Evolutionary conservation across 352 stramenopile species (phyloP), one percentile per base, ranked within the genome.

Genomic region (Phytophthora tubulina): DNA sequence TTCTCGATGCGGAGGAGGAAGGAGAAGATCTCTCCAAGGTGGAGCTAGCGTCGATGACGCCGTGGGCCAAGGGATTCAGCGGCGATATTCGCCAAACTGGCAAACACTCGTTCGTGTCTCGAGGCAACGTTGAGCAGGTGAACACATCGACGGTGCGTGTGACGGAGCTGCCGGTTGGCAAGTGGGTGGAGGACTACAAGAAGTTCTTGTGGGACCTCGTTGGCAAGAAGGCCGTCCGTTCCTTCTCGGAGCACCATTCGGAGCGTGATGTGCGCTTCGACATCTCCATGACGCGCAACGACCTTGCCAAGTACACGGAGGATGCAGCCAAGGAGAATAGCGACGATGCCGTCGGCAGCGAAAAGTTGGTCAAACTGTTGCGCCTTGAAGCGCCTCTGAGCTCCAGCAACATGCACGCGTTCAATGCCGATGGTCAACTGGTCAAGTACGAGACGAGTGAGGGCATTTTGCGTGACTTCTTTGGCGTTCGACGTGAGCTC

Each of bases 101-200:
- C 9, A 78, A 89, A 41, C 80, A 94, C 63, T 77, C 85, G 51
- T 97, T 94, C 56, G 66, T 86, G 36, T 94, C 94, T 17, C 78
- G 88, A 10, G 94, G 93, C 6, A 81, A 77, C 35, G 76, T 95
- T 9, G 62, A 88, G 14, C 80, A 90, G 39, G 75, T 96, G 10
- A 92, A 99, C 73, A 91, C 97, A 5, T 96, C 91, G n/a, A 99
- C 97, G 8, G 75, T 99, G 11, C 72, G 92, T 4, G 98, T 99
- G 58, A 94, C 89, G 8, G 98, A 99, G 85, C 74, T 99, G 5
- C 98, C 98, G 0, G 81, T 99, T 3, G 91, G 94, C 21, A 97
- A 92, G 63, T 99, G 97, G 97, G 99, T 98, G 3, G 97, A 99
- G 64, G 97, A 99, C 77, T 99, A 99, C 88, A 99, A 99, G 80